A percentile compares a stretch with the other conserved stretches of the same genome.
Evolutionary conservation across 768 basidiomycete species (phyloP).

Genomic region (Phlebiopsis gigantea): DNA sequence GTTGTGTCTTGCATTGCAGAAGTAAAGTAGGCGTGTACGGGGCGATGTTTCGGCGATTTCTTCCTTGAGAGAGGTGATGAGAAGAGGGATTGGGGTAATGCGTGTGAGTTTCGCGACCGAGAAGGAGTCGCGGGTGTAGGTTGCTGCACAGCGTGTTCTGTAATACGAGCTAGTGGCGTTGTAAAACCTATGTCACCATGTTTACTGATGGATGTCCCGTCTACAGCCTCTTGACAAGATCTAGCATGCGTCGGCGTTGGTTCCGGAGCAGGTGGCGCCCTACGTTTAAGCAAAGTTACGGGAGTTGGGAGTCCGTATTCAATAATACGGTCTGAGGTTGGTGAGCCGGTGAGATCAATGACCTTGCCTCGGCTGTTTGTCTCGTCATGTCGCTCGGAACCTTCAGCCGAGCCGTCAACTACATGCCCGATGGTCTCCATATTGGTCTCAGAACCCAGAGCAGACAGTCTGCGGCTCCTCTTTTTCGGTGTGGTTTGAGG

Average conservation of each 20-base stretch:
- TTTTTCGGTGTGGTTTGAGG: background rate
- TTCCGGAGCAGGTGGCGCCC: background rate
- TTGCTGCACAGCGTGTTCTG: background rate
- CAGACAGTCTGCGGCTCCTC: background rate
- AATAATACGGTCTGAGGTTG: background rate
- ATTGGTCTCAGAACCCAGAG: background rate
- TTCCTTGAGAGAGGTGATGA: background rate
- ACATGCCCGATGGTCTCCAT: background rate
- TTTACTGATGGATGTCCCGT: too few relatives aligned
- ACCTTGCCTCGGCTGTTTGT: background rate
- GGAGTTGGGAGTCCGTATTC: slow-evolving; percentile 3
- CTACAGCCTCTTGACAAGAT: too few relatives aligned
- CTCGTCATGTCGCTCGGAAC: background rate
- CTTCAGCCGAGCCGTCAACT: background rate
- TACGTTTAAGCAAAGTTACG: background rate
- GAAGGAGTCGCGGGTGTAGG: background rate
- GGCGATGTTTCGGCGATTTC: background rate
- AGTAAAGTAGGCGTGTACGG: background rate
- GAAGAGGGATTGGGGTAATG: background rate
- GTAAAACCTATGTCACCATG: background rate
- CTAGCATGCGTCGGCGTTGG: background rate
- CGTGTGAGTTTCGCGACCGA: background rate
- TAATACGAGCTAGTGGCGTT: background rate
- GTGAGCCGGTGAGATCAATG: background rate
- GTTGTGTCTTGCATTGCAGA: background rate